A percentile compares a stretch with the other conserved stretches of the same genome.
phyloP scores from a whole-genome alignment of 208 protist genomes.

The Kentomonas sorsogonicus region DNA sequence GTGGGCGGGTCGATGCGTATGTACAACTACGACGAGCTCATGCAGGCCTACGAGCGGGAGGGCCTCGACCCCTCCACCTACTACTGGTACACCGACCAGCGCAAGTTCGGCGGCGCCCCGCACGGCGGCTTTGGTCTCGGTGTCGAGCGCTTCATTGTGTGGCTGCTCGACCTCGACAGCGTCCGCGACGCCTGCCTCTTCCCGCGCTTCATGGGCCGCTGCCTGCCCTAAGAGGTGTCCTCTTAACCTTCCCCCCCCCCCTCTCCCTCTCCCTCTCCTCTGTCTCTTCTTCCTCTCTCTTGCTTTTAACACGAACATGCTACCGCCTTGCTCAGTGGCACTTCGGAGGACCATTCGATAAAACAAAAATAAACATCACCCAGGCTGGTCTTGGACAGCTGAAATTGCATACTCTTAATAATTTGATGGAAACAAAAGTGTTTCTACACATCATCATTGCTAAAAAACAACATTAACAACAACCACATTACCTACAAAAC shows the following conservation, averaged over 20 bases:
- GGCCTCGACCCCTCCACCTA: conserved; percentile 93
- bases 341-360: no score
- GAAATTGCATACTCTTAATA: not conserved
- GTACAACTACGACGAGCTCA: conserved; percentile 90
- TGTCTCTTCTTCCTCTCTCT: no score
- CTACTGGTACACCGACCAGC: conserved; percentile 99
- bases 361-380: not conserved
- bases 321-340: no score
- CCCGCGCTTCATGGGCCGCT: conserved; percentile 94
- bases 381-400: not conserved
- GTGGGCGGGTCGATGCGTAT: conserved; percentile 98
- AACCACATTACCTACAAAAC: not conserved
- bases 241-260: no score
- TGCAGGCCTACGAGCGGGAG: conserved; percentile 91
- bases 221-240: conserved; percentile 93
- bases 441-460: not conserved
- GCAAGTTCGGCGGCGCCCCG: conserved; percentile 95
- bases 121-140: conserved; percentile 99
- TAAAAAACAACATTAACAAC: not conserved
- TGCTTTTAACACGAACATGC: no score
- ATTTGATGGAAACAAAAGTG: not conserved
- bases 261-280: no score
- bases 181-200: conserved; percentile 97
- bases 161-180: conserved; percentile 93
- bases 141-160: conserved; percentile 96